phyloP scores from a whole-genome alignment of 2,329 filamentous ascomycete genomes.

The Penicillium palitans region DNA sequence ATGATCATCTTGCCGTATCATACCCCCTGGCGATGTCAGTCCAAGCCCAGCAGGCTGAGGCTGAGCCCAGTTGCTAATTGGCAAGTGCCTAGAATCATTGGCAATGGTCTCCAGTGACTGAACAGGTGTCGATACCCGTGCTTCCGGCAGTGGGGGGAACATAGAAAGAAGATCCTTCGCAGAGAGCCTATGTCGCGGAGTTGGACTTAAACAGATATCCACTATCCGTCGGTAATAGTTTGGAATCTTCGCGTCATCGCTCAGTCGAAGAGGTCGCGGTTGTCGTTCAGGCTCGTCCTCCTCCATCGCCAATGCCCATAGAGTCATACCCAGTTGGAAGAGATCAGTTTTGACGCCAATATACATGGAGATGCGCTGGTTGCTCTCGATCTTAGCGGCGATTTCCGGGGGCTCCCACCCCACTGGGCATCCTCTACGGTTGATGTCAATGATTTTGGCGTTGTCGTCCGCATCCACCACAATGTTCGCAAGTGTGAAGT shows the following conservation, averaged over 20 bases:
- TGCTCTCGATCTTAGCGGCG: constrained; percentile 77
- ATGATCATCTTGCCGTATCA: constrained; percentile 3
- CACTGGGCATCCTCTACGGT: constrained; percentile 91
- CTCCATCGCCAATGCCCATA: constrained; percentile 86
- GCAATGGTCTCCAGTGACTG: constrained; percentile 3
- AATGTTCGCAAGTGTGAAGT: constrained; percentile 96
- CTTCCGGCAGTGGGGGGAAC: constrained; percentile 56
- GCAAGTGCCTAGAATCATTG: constrained; percentile 6
- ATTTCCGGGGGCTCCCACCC: constrained; percentile 98
- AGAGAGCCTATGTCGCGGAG: constrained; percentile 70
- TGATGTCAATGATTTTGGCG: constrained; percentile 98
- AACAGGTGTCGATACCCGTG: constrained; percentile 16
- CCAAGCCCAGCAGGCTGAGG: background rate
- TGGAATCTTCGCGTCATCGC: constrained; percentile 61
- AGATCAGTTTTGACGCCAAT: constrained; percentile 98
- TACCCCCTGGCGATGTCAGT: background rate
- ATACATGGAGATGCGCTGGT: constrained; percentile 91
- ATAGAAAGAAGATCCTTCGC: constrained; percentile 69
- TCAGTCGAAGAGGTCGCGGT: constrained; percentile 65
- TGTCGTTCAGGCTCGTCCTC: constrained; percentile 87
- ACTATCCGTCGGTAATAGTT: constrained; percentile 77
- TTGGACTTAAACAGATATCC: constrained; percentile 71
- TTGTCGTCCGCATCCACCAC: constrained; percentile 82
- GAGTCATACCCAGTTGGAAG: constrained; percentile 93
- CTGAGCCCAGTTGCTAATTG: constrained; percentile 10